Conservation (phyloP, 2,329 filamentous ascomycete species). For the Paracamarosporium sp. region DNA sequence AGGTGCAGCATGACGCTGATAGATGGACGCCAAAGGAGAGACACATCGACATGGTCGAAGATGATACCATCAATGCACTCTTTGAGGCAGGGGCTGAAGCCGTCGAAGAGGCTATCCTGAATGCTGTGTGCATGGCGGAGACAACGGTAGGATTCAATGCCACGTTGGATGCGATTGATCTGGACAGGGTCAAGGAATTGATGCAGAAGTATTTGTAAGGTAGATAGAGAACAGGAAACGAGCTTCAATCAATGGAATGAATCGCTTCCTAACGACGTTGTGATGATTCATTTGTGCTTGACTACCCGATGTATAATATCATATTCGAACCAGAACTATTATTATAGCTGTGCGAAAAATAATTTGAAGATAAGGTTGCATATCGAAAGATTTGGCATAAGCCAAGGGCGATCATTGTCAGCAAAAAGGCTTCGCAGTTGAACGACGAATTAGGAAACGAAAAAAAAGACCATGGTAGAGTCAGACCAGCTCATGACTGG, state of each 20-base stretch:
- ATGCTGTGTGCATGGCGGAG: conserved; percentile 67
- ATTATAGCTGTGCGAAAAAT: too few species aligned
- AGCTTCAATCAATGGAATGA: not conserved
- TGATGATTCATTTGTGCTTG: too few species aligned
- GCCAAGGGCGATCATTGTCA: too few species aligned
- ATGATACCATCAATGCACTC: conserved; percentile 66
- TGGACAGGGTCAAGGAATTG: conserved; percentile 44
- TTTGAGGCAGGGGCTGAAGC: conserved; percentile 69
- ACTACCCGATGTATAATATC: too few species aligned
- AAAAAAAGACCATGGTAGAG: too few species aligned
- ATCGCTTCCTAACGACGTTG: too few species aligned
- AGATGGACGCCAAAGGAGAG: conserved; percentile 51
- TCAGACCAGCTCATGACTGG: too few species aligned
- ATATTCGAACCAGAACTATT: too few species aligned
- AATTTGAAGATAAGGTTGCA: too few species aligned
- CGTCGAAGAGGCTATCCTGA: conserved; percentile 71
- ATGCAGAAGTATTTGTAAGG: conserved; percentile 43
- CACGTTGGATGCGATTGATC: conserved; percentile 42
- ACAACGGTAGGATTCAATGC: conserved; percentile 63
- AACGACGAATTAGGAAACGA: too few species aligned
- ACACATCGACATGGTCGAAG: conserved; percentile 59
- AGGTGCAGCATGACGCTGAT: conserved; percentile 50
- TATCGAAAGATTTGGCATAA: too few species aligned
- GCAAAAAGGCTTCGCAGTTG: too few species aligned
- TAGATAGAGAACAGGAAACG: not conserved